Evolutionary conservation across 495 filamentous ascomycete genomes (phyloP), one percentile per base, ranked within the genome.

Genomic region (Usnea hakonensis): DNA sequence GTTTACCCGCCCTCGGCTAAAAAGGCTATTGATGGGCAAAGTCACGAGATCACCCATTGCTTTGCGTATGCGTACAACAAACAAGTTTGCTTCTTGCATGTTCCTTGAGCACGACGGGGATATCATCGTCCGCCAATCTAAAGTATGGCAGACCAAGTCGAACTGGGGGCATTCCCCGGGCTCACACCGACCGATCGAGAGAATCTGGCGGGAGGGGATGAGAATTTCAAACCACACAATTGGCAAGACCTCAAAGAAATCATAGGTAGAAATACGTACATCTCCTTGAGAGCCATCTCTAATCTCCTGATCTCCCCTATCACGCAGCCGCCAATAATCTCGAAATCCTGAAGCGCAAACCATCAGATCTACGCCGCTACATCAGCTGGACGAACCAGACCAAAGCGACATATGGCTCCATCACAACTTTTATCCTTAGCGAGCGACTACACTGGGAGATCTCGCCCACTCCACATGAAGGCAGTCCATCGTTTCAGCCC

Each of bases 351-450:
- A 89, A 89, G 73, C 84, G 93, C 62, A 86, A 84, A 72, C 93
- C 93, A 36, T 90, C 87, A 63, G 89, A 94, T 70, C 81, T 96
- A 13, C 79, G 83, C 69, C 87, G 88, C 54, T 97, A 97, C 73
- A 85, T 94, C 58, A 73, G 82, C 58, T 96, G 91, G 91, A 85
- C 83, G 11, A 75, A 79, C 59, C 74, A 84, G 53, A 89, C 80
- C 56, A 90, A 89, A 64, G 74, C 77, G 36, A 67, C 85, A 60
- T 95, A 94, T 72, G 90, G 90, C 62, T 81, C 79, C 63, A 88
- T 91, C 62, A 89, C 84, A 46, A 84, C 86, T 68, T 96, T 86
- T 69, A 80, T 97, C 64, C 77, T 90, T 44, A 76, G 81, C 64
- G 76, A 87, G 65, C 86, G 90, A 3, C 78, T 97, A 35, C 79